Conservation (phyloP, 257 asterid species). For the Solanum sparsipilum region DNA sequence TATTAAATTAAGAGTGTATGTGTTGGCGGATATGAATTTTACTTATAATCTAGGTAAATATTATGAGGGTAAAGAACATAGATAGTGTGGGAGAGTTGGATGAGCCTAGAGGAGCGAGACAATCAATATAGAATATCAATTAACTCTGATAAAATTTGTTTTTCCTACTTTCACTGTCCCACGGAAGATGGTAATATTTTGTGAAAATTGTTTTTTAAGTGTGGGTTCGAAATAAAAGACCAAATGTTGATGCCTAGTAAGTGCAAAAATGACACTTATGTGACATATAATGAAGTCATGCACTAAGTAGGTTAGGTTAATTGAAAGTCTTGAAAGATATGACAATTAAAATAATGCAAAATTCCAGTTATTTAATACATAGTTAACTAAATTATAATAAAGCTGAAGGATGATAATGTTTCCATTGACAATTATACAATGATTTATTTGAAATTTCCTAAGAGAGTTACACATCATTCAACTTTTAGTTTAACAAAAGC, state of each 20-base stretch:
- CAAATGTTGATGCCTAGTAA: background rate
- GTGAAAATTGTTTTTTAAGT: background rate
- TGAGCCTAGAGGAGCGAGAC: background rate
- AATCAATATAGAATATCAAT: background rate
- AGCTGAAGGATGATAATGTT: background rate
- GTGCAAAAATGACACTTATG: background rate
- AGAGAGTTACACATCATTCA: background rate
- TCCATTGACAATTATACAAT: background rate
- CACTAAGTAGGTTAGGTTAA: background rate
- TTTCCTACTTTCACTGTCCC: background rate
- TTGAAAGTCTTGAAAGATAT: background rate
- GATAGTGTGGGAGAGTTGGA: background rate
- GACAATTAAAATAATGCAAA: background rate
- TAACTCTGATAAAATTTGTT: rapidly evolving
- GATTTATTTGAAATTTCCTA: background rate
- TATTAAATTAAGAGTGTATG: background rate
- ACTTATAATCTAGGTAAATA: background rate
- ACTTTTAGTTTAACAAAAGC: background rate
- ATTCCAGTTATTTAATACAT: background rate
- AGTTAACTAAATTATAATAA: background rate
- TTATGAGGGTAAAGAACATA: background rate
- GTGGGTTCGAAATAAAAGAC: background rate
- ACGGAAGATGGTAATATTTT: background rate
- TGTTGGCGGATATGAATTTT: background rate
- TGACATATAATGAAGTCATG: background rate